Base-by-base conservation (phyloP, 2,329 filamentous ascomycete species). In the Penicillium sp. region DNA sequence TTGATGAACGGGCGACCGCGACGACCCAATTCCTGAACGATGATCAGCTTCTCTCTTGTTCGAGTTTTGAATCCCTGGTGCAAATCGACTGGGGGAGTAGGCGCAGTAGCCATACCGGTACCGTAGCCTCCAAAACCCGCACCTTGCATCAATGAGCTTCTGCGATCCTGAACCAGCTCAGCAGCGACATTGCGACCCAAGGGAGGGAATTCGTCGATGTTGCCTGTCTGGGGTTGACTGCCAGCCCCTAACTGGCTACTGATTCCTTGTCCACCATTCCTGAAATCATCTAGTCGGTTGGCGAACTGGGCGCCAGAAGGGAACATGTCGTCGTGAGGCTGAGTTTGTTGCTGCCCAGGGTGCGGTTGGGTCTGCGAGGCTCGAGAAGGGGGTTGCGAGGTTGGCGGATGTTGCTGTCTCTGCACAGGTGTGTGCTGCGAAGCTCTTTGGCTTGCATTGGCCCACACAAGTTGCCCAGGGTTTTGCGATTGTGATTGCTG, bases 201-300 rank as follows among this genome's bases (percentile, higher is more conserved):
- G n/a, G 77, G 75, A 41, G 76, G 75, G 41, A 79, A 80, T 37
- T 79, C 76, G 11, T 79, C 75, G 32, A 76, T 75, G 49, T 72
- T 76, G 46, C 71, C 71, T 16, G 74, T 69, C 47, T 75, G 73
- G 28, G 73, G 72, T 44, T 77, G 74, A 26, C 60, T 62, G 27
- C 65, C 63, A 14, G 66, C 66, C 35, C 70, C 67, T 33, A 75
- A 57, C 52, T 74, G 73, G 34, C 71, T 70, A 37, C 71, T 71
- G 25, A 74, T 71, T 32, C 66, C 67, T 54, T 76, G 73, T 22
- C 70, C 72, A 26, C 76, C 76, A 50, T 74, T 77, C 25, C 75
- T 69, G 49, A 75, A 77, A 44, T 77, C 74, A 52, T 73, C 75
- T 41, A 68, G 66, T 31, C 68, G 69, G 36, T 67, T 68, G 32